A percentile compares a stretch with the other conserved stretches of the same genome.
Conservation (phyloP, 108 stramenopile species). For the Discostella pseudostelligera region DNA sequence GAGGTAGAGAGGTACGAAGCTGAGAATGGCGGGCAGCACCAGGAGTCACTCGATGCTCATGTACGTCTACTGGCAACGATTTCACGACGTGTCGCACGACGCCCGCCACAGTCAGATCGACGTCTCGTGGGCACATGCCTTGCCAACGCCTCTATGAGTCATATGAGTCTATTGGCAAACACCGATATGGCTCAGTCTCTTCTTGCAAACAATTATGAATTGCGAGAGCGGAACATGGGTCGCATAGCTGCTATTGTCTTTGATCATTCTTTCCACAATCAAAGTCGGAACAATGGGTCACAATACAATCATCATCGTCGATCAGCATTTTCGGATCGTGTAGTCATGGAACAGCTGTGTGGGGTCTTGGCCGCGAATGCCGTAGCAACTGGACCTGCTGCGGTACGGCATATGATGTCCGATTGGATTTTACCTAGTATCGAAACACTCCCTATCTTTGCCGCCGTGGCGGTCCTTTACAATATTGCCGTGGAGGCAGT, state of each 20-base stretch:
- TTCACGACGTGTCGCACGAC: conserved; percentile 64
- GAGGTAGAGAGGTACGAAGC: conserved; percentile 71
- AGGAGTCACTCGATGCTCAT: conserved; percentile 39
- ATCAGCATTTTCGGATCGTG: conserved; percentile 64
- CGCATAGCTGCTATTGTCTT: conserved; percentile 74
- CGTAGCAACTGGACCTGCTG: conserved; percentile 63
- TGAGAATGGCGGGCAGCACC: background rate
- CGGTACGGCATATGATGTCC: conserved; percentile 55
- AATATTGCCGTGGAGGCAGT: conserved; percentile 60
- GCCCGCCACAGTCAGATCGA: conserved; percentile 57
- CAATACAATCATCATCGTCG: background rate
- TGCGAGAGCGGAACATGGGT: conserved; percentile 77
- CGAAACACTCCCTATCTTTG: conserved; percentile 49
- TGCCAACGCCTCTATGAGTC: conserved; percentile 57
- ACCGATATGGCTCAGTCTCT: conserved; percentile 42
- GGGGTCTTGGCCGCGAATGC: conserved; percentile 74
- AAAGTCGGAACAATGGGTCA: background rate
- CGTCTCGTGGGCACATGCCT: conserved; percentile 62
- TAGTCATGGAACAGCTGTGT: conserved; percentile 73
- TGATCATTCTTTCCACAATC: conserved; percentile 53
- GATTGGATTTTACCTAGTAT: conserved; percentile 80
- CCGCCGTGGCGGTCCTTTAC: conserved; percentile 48
- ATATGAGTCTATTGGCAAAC: conserved; percentile 27
- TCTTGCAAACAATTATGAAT: conserved; percentile 61
- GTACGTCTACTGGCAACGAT: conserved; percentile 70